phyloP scores from a whole-genome alignment of 73 alveolate species.

The Tetrahymena borealis region DNA sequence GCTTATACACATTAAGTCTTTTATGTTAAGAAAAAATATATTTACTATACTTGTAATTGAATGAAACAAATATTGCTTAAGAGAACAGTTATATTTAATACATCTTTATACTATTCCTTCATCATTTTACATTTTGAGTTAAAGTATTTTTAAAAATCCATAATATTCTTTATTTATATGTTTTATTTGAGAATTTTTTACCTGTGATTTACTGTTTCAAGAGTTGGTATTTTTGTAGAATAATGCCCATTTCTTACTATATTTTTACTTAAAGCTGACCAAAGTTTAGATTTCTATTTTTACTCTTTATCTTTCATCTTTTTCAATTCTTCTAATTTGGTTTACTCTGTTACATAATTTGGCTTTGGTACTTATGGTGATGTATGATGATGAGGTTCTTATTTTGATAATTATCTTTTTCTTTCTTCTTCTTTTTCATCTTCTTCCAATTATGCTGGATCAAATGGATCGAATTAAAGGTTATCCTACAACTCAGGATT shows the following conservation, averaged over 20 bases:
- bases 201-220: conserved; percentile 40
- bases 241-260: conserved; percentile 28
- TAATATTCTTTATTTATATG: background rate
- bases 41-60: background rate
- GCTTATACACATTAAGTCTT: background rate
- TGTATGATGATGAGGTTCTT: background rate
- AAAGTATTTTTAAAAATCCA: too few species aligned
- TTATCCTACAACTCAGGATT: conserved; percentile 38
- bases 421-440: background rate
- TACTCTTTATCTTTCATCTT: conserved; percentile 7
- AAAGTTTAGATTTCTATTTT: conserved; percentile 11
- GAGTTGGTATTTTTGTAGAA: conserved; percentile 25
- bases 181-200: conserved; percentile 9
- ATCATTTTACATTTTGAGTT: background rate
- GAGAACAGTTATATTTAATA: too few species aligned
- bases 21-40: background rate
- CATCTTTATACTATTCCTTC: too few species aligned
- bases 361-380: background rate
- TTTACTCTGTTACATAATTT: background rate
- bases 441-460: background rate
- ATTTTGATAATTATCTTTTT: background rate
- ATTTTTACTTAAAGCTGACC: conserved; percentile 33
- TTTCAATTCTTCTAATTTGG: conserved; percentile 4
- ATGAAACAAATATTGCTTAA: background rate
- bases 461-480: conserved; percentile 9